These are phyloP conservation scores for Pachysandra terminalis DNA, from an alignment of 164 flowering plant genomes.

Conservation along the genomic window DNA sequence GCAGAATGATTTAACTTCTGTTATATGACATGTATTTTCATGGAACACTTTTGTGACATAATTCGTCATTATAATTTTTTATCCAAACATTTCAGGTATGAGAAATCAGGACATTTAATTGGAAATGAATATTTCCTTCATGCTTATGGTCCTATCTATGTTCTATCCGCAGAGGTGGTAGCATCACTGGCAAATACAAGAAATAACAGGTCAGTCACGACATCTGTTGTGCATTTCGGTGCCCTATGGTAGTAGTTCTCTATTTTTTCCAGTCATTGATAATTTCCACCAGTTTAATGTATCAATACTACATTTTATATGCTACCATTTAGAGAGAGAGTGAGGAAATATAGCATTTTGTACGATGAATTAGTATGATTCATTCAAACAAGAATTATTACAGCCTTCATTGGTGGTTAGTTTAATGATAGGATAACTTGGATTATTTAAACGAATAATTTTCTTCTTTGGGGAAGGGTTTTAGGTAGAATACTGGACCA, in stretches of 20 bases:
- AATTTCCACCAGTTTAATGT: not conserved
- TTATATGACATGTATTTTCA: not conserved
- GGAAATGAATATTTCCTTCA: constrained; percentile 67
- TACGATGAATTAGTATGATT: no score
- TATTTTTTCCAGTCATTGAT: not conserved
- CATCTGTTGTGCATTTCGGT: not conserved
- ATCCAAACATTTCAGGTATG: constrained; percentile 39
- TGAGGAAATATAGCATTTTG: no score
- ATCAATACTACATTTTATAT: not conserved
- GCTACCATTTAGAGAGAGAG: no score
- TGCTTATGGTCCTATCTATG: constrained; percentile 74
- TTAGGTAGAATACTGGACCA: no score
- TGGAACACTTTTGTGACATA: not conserved
- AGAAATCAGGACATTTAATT: constrained; percentile 41
- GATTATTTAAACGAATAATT: not conserved
- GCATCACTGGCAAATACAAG: constrained; percentile 40
- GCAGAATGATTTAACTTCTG: not conserved
- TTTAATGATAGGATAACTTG: not conserved
- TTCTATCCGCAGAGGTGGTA: constrained; percentile 61
- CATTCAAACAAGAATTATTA: no score
- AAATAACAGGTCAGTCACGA: constrained; percentile 45
- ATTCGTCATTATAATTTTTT: constrained; percentile 4
- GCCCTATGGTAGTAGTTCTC: not conserved
- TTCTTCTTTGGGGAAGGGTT: no score
- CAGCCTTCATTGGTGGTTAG: no score